Evolutionary conservation across 176 grass and related monocot genomes (phyloP), one percentile per base, ranked within the genome.

Genomic region (Paspalum notatum): DNA sequence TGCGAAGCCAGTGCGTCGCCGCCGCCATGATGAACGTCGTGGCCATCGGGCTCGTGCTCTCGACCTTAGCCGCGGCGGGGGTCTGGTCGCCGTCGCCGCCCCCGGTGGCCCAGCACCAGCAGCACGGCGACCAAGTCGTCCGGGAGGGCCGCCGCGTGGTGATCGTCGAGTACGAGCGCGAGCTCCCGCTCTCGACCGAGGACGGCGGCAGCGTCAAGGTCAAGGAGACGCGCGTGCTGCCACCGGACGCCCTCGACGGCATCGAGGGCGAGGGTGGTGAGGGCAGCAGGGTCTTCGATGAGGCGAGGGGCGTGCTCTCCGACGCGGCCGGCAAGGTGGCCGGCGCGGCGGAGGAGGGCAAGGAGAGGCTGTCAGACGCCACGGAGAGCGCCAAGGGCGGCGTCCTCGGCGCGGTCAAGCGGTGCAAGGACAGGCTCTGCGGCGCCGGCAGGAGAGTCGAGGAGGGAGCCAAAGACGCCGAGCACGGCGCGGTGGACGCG

Each of bases 151-250:
- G 88, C 14, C 88, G 92, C 45, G 70, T 98, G 14, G 84, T 98
- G 47, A 89, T 98, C 57, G 80, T 98, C 18, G 95, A 93, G 85
- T 95, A 98, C 77, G 90, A 98, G 84, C 90, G 90, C 20, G 80
- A 92, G 72, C 18, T 87, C 70, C 54, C 80, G 26, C 20, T 80
- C 9, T 70, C 58, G 21, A 43, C 65, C 18, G 81, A 44, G 62
- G 65, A 74, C 10, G 39, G 45, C 56, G 47, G 40, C n/a, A 44
- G 17, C 46, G 66, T 72, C 71, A 85, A 88, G 50, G 39, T 64
- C 51, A 82, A 88, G 40, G 79, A 85, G 42, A 50, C 50, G 26
- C 74, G 68, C 55, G 38, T 60, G 18, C 50, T 42, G 27, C 40
- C 63, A 2, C 48, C 47, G 0, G 59, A 46, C 5, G 43, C 75